Evolutionary conservation across 306 rosid genomes (phyloP).

Genomic region (Geum urbanum): DNA sequence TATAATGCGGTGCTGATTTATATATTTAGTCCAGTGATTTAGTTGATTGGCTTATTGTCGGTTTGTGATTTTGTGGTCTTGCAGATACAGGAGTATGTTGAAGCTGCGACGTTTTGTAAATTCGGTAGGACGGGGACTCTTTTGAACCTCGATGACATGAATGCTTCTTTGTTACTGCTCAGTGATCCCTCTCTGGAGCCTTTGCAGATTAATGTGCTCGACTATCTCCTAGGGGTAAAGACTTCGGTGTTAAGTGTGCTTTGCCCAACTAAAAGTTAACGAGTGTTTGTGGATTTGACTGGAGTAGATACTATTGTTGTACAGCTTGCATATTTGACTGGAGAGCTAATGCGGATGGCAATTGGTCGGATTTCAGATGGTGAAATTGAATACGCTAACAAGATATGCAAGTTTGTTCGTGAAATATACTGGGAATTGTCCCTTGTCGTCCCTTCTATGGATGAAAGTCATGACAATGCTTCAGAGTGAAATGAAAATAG

Average conservation of each 20-base stretch:
- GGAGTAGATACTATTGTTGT: slow-evolving; percentile 24
- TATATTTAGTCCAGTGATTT: background rate
- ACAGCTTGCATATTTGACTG: slow-evolving; percentile 95
- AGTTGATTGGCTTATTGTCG: slow-evolving; percentile 29
- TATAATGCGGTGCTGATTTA: too few species aligned
- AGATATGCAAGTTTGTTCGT: slow-evolving; percentile 81
- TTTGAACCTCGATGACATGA: slow-evolving; percentile 80
- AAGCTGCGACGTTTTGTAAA: slow-evolving; percentile 86
- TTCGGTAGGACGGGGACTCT: slow-evolving; percentile 86
- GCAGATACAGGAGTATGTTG: slow-evolving; percentile 93
- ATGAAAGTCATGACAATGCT: slow-evolving; percentile 79
- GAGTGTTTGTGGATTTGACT: slow-evolving; percentile 3
- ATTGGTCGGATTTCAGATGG: slow-evolving; percentile 93
- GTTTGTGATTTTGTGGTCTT: slow-evolving; percentile 15
- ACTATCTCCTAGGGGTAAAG: slow-evolving; percentile 86
- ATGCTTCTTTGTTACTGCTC: slow-evolving; percentile 59
- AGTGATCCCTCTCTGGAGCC: slow-evolving; percentile 73
- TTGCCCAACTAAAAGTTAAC: background rate
- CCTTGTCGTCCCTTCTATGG: slow-evolving; percentile 78
- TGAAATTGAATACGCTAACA: slow-evolving; percentile 74
- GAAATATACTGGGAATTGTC: slow-evolving; percentile 88
- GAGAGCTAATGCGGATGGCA: slow-evolving; percentile 97
- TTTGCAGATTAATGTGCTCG: slow-evolving; percentile 80
- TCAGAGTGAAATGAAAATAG: slow-evolving; percentile 89
- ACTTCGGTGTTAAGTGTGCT: background rate